Evolutionary conservation across 768 basidiomycete species (phyloP).

Genomic region (Mycena latifolia): DNA sequence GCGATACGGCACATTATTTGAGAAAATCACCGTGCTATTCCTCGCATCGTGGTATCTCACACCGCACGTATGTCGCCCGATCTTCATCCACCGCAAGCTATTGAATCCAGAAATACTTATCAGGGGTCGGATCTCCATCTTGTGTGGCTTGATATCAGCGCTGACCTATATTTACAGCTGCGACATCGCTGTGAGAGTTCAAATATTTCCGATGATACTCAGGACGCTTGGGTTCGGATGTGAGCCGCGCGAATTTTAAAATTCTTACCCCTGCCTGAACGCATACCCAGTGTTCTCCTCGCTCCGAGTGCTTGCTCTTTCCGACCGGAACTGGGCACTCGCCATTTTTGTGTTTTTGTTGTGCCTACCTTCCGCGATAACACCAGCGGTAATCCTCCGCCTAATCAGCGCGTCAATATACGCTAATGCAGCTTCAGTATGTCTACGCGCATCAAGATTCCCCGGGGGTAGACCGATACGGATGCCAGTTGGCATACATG

Average conservation of each 20-base stretch:
- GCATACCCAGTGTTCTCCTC: constrained; percentile 43
- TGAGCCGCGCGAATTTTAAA: not conserved
- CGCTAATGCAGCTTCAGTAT: constrained; percentile 19
- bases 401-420: not conserved
- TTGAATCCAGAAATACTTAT: not conserved
- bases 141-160: not conserved
- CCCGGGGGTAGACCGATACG: constrained; percentile 27
- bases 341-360: constrained; percentile 42
- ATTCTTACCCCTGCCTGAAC: not conserved
- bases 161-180: constrained; percentile 37
- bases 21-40: constrained; percentile 45
- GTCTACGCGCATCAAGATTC: constrained; percentile 33
- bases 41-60: constrained; percentile 49
- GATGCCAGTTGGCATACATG: constrained; percentile 31
- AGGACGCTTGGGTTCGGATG: constrained; percentile 43
- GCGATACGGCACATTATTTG: constrained; percentile 46
- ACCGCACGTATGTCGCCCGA: constrained; percentile 38
- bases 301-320: constrained; percentile 45
- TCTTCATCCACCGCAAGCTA: not conserved
- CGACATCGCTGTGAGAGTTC: constrained; percentile 46
- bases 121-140: constrained; percentile 16
- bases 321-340: constrained; percentile 40
- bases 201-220: constrained; percentile 47
- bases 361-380: constrained; percentile 44
- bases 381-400: constrained; percentile 39